Evolutionary conservation across 176 grass and related monocot species (phyloP).

Genomic region (Carex kokanica): DNA sequence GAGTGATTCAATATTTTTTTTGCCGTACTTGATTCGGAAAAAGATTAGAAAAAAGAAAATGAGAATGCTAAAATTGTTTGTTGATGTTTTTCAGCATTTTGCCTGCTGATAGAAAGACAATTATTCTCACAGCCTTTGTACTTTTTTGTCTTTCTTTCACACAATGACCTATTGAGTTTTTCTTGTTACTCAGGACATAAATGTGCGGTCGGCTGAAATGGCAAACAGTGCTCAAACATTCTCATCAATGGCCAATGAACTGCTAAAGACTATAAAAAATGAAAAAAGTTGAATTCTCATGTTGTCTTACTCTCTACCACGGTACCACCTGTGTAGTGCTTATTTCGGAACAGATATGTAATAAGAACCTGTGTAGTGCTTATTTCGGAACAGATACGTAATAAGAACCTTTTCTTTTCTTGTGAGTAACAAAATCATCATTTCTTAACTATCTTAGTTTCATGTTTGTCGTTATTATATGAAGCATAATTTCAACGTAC

Average conservation of each 20-base stretch:
- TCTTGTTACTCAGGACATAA: constrained; percentile 49
- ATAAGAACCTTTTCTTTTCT: background rate
- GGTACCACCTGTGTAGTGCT: background rate
- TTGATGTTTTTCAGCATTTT: background rate
- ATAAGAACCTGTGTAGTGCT: background rate
- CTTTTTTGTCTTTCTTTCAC: background rate
- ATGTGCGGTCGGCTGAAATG: constrained; percentile 59
- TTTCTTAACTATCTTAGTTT: background rate
- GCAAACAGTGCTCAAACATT: constrained; percentile 71
- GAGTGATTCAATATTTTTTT: constrained; percentile 12
- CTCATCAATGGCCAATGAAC: constrained; percentile 86
- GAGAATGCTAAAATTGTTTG: background rate
- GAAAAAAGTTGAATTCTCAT: constrained; percentile 41
- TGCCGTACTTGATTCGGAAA: no score
- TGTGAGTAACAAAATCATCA: background rate
- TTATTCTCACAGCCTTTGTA: background rate
- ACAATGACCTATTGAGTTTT: background rate
- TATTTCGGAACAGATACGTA: background rate
- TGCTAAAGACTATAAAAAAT: constrained; percentile 43
- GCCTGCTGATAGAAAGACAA: background rate
- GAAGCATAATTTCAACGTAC: background rate
- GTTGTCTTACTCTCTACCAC: background rate
- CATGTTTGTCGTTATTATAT: background rate
- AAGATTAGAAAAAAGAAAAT: background rate
- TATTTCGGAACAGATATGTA: background rate